These are phyloP conservation scores for Ustilaginoidea virens DNA, from an alignment of 2,329 filamentous ascomycete genomes.

Conservation along the genomic window DNA sequence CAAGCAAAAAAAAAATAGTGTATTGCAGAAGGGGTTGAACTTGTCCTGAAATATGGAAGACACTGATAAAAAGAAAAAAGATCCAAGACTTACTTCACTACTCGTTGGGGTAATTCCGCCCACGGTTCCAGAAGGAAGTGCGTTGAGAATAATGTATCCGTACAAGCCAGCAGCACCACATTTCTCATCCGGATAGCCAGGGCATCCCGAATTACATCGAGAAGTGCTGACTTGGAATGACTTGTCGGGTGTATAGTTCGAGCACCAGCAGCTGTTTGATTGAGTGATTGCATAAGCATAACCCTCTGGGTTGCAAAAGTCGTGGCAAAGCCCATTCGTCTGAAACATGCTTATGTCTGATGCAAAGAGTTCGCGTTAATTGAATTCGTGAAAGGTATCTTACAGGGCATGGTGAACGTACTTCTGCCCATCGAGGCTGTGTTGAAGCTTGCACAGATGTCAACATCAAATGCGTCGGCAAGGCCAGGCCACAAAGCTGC, in stretches of 20 bases:
- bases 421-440: constrained; percentile 17
- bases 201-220: constrained; percentile 44
- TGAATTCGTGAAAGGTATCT: neutral
- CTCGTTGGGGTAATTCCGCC: constrained; percentile 11
- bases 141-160: constrained; percentile 43
- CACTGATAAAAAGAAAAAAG: constrained; percentile 2
- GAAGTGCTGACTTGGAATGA: constrained; percentile 21
- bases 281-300: constrained; percentile 58
- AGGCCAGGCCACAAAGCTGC: constrained; percentile 10
- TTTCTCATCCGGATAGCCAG: constrained; percentile 49
- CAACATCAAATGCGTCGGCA: constrained; percentile 12
- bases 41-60: no score
- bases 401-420: constrained; percentile 9
- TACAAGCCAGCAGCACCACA: constrained; percentile 50
- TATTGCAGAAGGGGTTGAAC: no score
- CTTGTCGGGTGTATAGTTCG: constrained; percentile 45
- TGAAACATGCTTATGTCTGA: constrained; percentile 43
- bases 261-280: constrained; percentile 56
- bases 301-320: constrained; percentile 33
- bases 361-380: constrained; percentile 2
- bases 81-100: constrained; percentile 12
- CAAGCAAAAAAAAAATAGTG: no score
- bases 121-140: constrained; percentile 40
- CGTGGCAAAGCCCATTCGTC: constrained; percentile 53
- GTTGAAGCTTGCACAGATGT: constrained; percentile 22